phyloP scores from a whole-genome alignment of 1,139 yeast species.

The Yamadazyma friedrichii region DNA sequence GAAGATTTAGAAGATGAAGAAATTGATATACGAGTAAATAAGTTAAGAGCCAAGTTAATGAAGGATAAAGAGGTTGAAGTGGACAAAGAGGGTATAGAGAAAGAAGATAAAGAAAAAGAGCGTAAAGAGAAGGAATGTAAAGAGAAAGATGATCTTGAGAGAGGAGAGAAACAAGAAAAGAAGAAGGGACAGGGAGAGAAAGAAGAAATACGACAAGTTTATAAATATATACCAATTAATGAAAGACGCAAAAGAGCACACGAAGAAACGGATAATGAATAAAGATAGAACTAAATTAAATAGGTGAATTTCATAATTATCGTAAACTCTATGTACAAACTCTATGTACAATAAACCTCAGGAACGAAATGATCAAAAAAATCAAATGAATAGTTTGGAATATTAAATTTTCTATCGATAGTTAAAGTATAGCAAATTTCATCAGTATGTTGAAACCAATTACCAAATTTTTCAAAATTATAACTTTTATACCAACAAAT shows the following conservation, averaged over 20 bases:
- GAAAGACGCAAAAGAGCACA: neutral
- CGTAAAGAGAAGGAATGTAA: neutral
- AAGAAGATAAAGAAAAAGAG: constrained; percentile 1
- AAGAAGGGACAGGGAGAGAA: neutral
- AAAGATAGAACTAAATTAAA: too few relatives aligned
- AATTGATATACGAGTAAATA: constrained; percentile 16
- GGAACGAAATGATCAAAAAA: neutral
- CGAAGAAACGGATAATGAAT: too few relatives aligned
- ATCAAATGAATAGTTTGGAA: constrained; percentile 3
- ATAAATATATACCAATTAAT: neutral
- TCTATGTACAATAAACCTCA: too few relatives aligned
- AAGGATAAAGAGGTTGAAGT: neutral
- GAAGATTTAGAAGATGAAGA: constrained; percentile 30
- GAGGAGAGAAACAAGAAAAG: constrained; percentile 1
- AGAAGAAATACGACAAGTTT: constrained; percentile 1
- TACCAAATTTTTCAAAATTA: constrained; percentile 14
- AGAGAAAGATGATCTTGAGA: neutral
- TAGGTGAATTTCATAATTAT: too few relatives aligned
- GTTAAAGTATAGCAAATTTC: constrained; percentile 14
- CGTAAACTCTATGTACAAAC: too few relatives aligned
- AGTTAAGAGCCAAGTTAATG: constrained; percentile 3
- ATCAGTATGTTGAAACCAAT: constrained; percentile 20
- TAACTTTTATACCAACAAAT: constrained; percentile 19
- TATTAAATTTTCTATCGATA: constrained; percentile 1
- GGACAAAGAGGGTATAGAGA: neutral